Evolutionary conservation across 495 filamentous ascomycete species (phyloP).

Genomic region (Wilcoxina mikolae): DNA sequence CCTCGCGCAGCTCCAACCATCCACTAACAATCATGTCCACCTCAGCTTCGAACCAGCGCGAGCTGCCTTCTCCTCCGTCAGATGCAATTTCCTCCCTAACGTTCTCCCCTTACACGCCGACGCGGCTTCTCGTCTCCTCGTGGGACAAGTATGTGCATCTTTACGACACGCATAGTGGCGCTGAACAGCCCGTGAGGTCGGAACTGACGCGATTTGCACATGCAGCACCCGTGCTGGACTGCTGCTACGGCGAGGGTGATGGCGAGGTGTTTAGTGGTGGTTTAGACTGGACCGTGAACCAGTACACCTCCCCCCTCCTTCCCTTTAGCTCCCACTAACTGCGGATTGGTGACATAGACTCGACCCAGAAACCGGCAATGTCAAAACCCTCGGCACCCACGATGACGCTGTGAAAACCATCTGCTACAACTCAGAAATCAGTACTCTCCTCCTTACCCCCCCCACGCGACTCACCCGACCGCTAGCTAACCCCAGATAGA

Average conservation of each 20-base stretch:
- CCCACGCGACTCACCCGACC: neutral
- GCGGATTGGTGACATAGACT: conserved; percentile 34
- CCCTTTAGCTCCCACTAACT: neutral
- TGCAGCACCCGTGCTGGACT: conserved; percentile 74
- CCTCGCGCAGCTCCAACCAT: neutral
- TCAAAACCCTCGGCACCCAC: conserved; percentile 66
- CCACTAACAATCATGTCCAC: neutral
- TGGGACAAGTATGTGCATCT: conserved; percentile 90
- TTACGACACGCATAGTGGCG: conserved; percentile 53
- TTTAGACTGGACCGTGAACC: conserved; percentile 70
- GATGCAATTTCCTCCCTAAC: conserved; percentile 77
- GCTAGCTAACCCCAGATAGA: conserved; percentile 33
- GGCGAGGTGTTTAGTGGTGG: conserved; percentile 70
- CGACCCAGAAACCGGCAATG: conserved; percentile 53
- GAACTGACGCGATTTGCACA: conserved; percentile 61
- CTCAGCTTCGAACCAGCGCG: conserved; percentile 23
- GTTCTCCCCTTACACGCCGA: conserved; percentile 58
- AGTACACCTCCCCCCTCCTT: conserved; percentile 33
- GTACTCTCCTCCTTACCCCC: conserved; percentile 30
- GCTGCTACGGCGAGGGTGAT: conserved; percentile 74
- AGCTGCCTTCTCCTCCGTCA: conserved; percentile 58
- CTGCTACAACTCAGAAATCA: conserved; percentile 61
- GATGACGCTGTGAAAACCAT: conserved; percentile 63
- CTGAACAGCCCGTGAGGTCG: conserved; percentile 37
- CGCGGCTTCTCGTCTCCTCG: conserved; percentile 69